These are phyloP conservation scores for Boletus sensibilis DNA, from an alignment of 768 basidiomycete genomes.

Conservation along the genomic window DNA sequence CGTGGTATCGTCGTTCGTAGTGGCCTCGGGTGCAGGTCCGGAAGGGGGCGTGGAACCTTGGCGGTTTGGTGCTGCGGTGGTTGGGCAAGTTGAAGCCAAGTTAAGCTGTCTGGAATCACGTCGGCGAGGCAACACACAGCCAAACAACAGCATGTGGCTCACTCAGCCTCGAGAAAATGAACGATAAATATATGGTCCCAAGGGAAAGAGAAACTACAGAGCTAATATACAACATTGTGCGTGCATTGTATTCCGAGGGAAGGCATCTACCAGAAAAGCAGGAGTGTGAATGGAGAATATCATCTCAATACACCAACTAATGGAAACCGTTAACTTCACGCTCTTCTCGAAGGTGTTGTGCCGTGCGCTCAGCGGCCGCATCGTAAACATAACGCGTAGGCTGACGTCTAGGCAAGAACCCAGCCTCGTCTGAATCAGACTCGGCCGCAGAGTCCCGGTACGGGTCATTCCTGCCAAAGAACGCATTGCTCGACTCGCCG, in stretches of 20 bases:
- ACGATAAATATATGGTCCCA: constrained; percentile 26
- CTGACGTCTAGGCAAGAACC: constrained; percentile 38
- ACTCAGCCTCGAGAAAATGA: not conserved
- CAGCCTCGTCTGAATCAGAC: constrained; percentile 50
- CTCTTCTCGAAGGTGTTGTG: constrained; percentile 53
- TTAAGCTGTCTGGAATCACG: not conserved
- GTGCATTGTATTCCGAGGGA: constrained; percentile 15
- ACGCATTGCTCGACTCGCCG: constrained; percentile 58
- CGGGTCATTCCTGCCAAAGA: constrained; percentile 42
- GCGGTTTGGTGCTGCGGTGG: not conserved
- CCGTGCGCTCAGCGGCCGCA: constrained; percentile 80
- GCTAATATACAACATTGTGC: constrained; percentile 26
- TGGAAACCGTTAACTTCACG: constrained; percentile 47
- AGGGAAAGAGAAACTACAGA: constrained; percentile 14
- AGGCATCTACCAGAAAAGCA: constrained; percentile 14
- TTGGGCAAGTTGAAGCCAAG: constrained; percentile 7
- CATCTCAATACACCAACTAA: constrained; percentile 27
- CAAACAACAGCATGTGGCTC: constrained; percentile 26
- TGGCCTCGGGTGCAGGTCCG: not conserved
- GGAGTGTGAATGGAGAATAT: not conserved
- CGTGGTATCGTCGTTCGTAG: not conserved
- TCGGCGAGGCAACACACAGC: constrained; percentile 15
- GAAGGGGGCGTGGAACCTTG: not conserved
- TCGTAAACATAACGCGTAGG: constrained; percentile 85
- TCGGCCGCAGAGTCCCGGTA: constrained; percentile 38